A percentile compares a stretch with the other conserved stretches of the same genome.
Conservation (phyloP, 1,139 yeast species). For the Magnusiomyces ingens region DNA sequence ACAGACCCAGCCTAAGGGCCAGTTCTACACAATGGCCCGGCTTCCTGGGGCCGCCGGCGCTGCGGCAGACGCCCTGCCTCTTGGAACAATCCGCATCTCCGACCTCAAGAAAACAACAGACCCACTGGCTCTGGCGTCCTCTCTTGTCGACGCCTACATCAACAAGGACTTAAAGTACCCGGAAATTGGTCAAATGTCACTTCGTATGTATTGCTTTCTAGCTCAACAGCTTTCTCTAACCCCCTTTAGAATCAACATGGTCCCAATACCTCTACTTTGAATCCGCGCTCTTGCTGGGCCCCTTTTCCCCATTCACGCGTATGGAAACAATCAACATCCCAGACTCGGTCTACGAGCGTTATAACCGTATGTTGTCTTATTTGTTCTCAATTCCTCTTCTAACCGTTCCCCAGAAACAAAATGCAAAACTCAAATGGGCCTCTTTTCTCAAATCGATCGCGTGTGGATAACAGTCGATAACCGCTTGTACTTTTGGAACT, state of each 20-base stretch:
- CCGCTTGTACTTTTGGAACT: slow-evolving; percentile 79
- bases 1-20: neutral
- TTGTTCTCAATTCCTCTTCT: neutral
- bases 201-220: slow-evolving; percentile 22
- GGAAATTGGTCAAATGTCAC: slow-evolving; percentile 33
- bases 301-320: slow-evolving; percentile 73
- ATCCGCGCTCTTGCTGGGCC: slow-evolving; percentile 24
- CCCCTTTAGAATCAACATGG: slow-evolving; percentile 22
- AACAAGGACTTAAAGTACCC: slow-evolving; percentile 35
- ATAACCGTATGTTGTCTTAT: slow-evolving; percentile 35
- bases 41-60: neutral
- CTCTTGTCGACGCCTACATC: slow-evolving; percentile 32
- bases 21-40: neutral
- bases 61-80: neutral
- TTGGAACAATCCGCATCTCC: slow-evolving; percentile 13
- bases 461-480: slow-evolving; percentile 88
- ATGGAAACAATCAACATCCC: slow-evolving; percentile 67
- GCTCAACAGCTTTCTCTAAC: neutral
- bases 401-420: slow-evolving; percentile 41
- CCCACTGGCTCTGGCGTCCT: slow-evolving; percentile 32
- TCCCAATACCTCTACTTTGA: slow-evolving; percentile 24
- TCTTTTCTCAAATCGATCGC: slow-evolving; percentile 73
- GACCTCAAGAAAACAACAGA: slow-evolving; percentile 14
- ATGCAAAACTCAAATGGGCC: slow-evolving; percentile 69
- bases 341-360: slow-evolving; percentile 72